Evolutionary conservation across 1,284 basidiomycete genomes (phyloP).

Genomic region (Wallemia hederae): DNA sequence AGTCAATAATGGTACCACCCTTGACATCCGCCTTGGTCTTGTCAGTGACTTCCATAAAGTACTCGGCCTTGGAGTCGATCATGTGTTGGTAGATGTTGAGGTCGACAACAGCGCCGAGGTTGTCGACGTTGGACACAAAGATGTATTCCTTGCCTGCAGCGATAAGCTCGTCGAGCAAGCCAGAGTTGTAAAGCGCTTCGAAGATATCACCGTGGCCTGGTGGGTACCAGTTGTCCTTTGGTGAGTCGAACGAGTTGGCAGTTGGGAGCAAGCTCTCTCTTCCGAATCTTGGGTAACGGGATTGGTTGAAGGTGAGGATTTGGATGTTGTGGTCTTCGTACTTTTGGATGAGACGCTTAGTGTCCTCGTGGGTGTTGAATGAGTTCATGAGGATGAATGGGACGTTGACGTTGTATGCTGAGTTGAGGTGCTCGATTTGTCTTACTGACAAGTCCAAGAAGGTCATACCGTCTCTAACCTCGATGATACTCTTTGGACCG

Average conservation of each 20-base stretch:
- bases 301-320: slow-evolving; percentile 61
- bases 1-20: slow-evolving; percentile 95
- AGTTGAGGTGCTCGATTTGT: slow-evolving; percentile 64
- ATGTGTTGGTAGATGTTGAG: slow-evolving; percentile 64
- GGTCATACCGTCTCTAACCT: slow-evolving; percentile 93
- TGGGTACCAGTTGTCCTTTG: slow-evolving; percentile 95
- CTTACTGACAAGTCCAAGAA: slow-evolving; percentile 92
- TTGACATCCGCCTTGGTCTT: slow-evolving; percentile 99
- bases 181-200: slow-evolving; percentile 77
- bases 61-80: slow-evolving; percentile 61
- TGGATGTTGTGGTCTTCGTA: slow-evolving; percentile 93
- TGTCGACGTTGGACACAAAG: slow-evolving; percentile 97
- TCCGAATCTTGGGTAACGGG: slow-evolving; percentile 85
- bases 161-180: slow-evolving; percentile 79
- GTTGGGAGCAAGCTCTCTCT: slow-evolving; percentile 79
- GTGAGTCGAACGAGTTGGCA: slow-evolving; percentile 55
- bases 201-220: slow-evolving; percentile 96
- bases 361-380: slow-evolving; percentile 97
- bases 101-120: slow-evolving; percentile 88
- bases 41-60: slow-evolving; percentile 97
- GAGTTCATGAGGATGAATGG: slow-evolving; percentile 99
- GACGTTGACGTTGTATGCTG: slow-evolving; percentile 37
- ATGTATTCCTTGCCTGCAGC: slow-evolving; percentile 94
- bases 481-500: slow-evolving; percentile 57
- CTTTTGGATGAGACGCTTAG: slow-evolving; percentile 93